Conservation (phyloP, 306 rosid genomes). For the Vigna nakashimae region DNA sequence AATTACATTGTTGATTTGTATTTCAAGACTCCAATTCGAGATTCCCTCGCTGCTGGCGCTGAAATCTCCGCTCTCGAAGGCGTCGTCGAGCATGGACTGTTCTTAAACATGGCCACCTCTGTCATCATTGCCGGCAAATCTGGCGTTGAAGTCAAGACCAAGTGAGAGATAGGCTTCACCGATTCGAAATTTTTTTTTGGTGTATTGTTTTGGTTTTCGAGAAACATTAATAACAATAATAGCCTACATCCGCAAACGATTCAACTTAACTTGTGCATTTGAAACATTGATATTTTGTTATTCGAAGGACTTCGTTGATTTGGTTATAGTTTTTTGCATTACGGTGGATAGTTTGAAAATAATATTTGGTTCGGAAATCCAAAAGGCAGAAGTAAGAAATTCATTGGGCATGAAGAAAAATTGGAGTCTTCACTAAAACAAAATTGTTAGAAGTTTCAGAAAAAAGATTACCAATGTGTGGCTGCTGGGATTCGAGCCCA, state of each 20-base stretch:
- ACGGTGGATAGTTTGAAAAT: too few species aligned
- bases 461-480: neutral
- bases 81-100: constrained; percentile 85
- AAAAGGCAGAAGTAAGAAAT: too few species aligned
- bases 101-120: constrained; percentile 79
- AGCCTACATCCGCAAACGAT: too few species aligned
- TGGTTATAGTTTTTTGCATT: too few species aligned
- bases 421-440: too few species aligned
- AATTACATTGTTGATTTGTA: constrained; percentile 85
- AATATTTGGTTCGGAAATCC: too few species aligned
- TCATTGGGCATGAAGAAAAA: too few species aligned
- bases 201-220: neutral
- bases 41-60: constrained; percentile 64
- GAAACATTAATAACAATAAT: neutral
- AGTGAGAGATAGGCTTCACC: constrained; percentile 45
- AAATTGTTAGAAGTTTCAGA: too few species aligned
- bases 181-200: neutral
- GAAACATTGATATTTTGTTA: too few species aligned
- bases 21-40: constrained; percentile 72
- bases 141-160: constrained; percentile 66
- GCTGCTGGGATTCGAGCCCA: constrained; percentile 26
- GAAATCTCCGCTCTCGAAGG: constrained; percentile 79
- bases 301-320: too few species aligned
- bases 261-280: too few species aligned
- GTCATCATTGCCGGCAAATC: constrained; percentile 69